Percentiles rank a stretch among this genome's conserved stretches.
Evolutionary conservation across 495 filamentous ascomycete genomes (phyloP).

Genomic region (Pyrenula aspistea): DNA sequence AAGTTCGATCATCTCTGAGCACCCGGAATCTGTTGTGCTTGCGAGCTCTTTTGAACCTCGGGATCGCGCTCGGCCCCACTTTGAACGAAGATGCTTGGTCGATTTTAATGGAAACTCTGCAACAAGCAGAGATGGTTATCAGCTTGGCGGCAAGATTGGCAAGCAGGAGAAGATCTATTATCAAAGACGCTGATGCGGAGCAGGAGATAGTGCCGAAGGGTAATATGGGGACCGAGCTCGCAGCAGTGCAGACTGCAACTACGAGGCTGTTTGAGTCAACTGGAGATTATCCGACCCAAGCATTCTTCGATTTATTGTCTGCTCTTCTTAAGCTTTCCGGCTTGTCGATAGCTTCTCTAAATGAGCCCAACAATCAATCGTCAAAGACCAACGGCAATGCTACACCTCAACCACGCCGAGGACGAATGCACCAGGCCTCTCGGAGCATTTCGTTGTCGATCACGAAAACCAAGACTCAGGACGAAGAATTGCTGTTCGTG

Average conservation of each 20-base stretch:
- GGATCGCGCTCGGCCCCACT: conserved; percentile 86
- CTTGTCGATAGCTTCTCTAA: conserved; percentile 1
- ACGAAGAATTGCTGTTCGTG: conserved; percentile 50
- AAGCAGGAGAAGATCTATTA: conserved; percentile 17
- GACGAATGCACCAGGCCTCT: conserved; percentile 40
- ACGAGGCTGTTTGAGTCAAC: conserved; percentile 82
- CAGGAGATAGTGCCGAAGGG: conserved; percentile 35
- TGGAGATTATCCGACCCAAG: conserved; percentile 66
- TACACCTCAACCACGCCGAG: conserved; percentile 19
- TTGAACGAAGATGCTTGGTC: conserved; percentile 69
- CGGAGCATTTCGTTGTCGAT: conserved; percentile 42
- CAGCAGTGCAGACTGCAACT: conserved; percentile 82
- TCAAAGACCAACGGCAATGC: conserved; percentile 11
- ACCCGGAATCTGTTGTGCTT: conserved; percentile 84
- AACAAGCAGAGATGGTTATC: conserved; percentile 80
- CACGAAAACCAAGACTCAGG: conserved; percentile 30
- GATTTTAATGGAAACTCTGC: conserved; percentile 80
- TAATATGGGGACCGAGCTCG: conserved; percentile 65
- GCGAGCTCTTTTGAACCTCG: conserved; percentile 80
- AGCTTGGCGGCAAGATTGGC: conserved; percentile 35
- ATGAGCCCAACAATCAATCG: conserved; percentile 6
- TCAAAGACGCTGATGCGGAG: conserved; percentile 14
- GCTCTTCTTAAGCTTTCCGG: conserved; percentile 59
- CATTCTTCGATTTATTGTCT: conserved; percentile 66
- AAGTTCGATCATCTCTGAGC: conserved; percentile 44